Percentiles rank a stretch among this genome's conserved stretches.
These are phyloP conservation scores for Polytrichum formosum DNA, from an alignment of 225 moss, liverwort and hornwort species.

Conservation along the genomic window DNA sequence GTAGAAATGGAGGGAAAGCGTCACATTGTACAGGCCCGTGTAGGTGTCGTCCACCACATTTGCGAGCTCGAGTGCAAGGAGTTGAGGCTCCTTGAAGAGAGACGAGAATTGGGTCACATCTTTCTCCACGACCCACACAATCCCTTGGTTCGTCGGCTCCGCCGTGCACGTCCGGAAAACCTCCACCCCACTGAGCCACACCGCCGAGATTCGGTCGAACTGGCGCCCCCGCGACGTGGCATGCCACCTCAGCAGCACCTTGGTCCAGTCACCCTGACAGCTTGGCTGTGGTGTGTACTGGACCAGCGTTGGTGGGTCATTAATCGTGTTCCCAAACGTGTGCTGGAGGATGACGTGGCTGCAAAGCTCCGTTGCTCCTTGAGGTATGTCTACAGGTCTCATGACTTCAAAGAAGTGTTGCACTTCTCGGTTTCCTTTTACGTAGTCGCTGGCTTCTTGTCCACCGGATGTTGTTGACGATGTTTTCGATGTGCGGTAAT, in stretches of 20 bases:
- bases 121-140: slow-evolving; percentile 89
- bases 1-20: slow-evolving; percentile 67
- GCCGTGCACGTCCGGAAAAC: slow-evolving; percentile 91
- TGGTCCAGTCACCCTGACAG: slow-evolving; percentile 48
- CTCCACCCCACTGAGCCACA: slow-evolving; percentile 95
- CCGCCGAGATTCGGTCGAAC: slow-evolving; percentile 84
- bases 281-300: slow-evolving; percentile 18
- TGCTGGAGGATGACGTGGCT: slow-evolving; percentile 43
- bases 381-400: slow-evolving; percentile 47
- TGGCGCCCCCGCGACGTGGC: slow-evolving; percentile 86
- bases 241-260: slow-evolving; percentile 69
- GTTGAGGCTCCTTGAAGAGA: slow-evolving; percentile 62
- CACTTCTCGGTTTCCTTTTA: slow-evolving; percentile 30
- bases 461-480: background rate
- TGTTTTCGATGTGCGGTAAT: slow-evolving; percentile 12
- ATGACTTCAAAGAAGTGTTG: slow-evolving; percentile 50
- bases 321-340: slow-evolving; percentile 48
- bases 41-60: slow-evolving; percentile 76
- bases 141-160: slow-evolving; percentile 72
- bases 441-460: slow-evolving; percentile 21
- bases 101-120: slow-evolving; percentile 79
- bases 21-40: slow-evolving; percentile 89
- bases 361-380: slow-evolving; percentile 33
- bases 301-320: slow-evolving; percentile 43
- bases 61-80: slow-evolving; percentile 62